Percentiles rank a stretch among this genome's conserved stretches.
phyloP scores from a whole-genome alignment of 371 early-diverging fungal species.

The Mortierella sp. region DNA sequence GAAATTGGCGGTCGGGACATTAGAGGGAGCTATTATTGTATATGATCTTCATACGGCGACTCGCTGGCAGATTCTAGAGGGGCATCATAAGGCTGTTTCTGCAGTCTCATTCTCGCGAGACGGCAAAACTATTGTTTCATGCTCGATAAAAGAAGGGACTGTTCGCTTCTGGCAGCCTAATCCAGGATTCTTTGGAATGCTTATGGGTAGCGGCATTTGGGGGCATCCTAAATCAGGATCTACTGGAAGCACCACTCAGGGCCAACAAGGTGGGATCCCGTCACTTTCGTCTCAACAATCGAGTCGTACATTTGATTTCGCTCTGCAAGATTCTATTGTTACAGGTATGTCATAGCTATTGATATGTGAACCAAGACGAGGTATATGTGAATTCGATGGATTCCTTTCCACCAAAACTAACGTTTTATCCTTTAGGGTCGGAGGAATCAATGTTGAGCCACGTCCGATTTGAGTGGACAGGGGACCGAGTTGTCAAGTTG shows the following conservation, averaged over 20 bases:
- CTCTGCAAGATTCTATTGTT: conserved; percentile 65
- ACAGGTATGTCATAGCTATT: conserved; percentile 24
- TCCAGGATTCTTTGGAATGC: conserved; percentile 78
- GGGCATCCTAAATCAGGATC: conserved; percentile 17
- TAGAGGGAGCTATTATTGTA: conserved; percentile 82
- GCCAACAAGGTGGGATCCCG: conserved; percentile 17
- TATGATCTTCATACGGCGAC: conserved; percentile 91
- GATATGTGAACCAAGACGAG: background rate
- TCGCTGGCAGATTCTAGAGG: conserved; percentile 73
- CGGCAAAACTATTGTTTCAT: conserved; percentile 83
- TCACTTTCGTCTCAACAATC: conserved; percentile 50
- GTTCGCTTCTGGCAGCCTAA: conserved; percentile 85
- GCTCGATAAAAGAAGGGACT: conserved; percentile 76
- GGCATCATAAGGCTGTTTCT: conserved; percentile 74
- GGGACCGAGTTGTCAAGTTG: conserved; percentile 73
- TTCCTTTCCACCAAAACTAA: background rate
- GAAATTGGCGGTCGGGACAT: conserved; percentile 83
- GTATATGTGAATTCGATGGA: background rate
- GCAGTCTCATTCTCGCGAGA: conserved; percentile 85
- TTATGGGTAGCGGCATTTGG: conserved; percentile 55
- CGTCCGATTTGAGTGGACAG: conserved; percentile 79
- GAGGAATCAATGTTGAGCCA: conserved; percentile 61
- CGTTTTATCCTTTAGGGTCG: conserved; percentile 18
- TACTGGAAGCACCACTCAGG: background rate
- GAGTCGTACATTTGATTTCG: conserved; percentile 70